Evolutionary conservation across 768 basidiomycete genomes (phyloP).

Genomic region (Tricholoma flavovirens): DNA sequence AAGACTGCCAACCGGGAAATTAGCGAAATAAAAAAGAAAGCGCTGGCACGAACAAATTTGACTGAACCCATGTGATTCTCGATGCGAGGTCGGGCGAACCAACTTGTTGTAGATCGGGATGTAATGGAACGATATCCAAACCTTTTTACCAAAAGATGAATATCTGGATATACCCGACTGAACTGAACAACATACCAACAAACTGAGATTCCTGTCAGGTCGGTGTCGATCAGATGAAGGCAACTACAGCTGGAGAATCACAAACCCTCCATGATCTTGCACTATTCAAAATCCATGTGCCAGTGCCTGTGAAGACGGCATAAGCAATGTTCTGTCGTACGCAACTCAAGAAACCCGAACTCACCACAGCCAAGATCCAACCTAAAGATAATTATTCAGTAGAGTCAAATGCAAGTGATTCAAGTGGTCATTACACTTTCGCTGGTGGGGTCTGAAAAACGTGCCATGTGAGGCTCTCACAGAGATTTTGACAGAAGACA

Average conservation of each 20-base stretch:
- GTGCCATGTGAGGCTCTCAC: conserved; percentile 60
- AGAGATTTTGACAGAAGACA: conserved; percentile 45
- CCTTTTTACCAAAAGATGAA: conserved; percentile 29
- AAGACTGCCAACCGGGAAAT: conserved; percentile 35
- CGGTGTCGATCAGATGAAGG: conserved; percentile 1
- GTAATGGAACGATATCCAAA: conserved; percentile 65
- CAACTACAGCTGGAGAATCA: conserved; percentile 8
- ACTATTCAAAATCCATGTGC: conserved; percentile 65
- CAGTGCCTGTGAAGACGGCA: conserved; percentile 43
- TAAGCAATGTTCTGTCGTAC: background rate
- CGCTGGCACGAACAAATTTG: conserved; percentile 53
- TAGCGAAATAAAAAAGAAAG: conserved; percentile 2
- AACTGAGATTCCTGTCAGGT: conserved; percentile 47
- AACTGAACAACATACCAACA: conserved; percentile 41
- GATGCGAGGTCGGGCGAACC: conserved; percentile 50
- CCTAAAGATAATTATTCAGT: conserved; percentile 23
- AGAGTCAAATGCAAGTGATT: conserved; percentile 5
- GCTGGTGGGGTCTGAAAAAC: conserved; percentile 53
- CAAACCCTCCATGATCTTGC: conserved; percentile 60
- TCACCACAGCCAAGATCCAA: conserved; percentile 72
- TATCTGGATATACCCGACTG: background rate
- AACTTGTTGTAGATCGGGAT: conserved; percentile 60
- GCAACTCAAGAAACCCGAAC: conserved; percentile 29
- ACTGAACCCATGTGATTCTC: conserved; percentile 66
- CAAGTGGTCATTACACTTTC: conserved; percentile 45